Evolutionary conservation across 805 yeast species (phyloP), one percentile per base, ranked within the genome.

Genomic region (Hanseniaspora taiwanica): DNA sequence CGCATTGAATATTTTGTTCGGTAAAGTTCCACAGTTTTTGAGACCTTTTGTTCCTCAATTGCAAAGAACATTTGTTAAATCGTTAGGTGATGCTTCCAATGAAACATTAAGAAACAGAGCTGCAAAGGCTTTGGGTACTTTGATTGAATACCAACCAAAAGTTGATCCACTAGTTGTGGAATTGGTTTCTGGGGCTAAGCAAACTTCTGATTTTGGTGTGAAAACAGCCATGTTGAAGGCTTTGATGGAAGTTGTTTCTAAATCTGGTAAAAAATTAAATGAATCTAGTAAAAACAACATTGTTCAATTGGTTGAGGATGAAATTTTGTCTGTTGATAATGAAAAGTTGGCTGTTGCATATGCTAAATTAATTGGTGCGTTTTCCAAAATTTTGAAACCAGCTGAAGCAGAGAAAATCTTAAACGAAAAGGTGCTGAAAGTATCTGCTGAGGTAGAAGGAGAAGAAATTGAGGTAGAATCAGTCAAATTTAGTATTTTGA

Each of bases 11-110:
- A 73, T 73, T 47, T 65, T 93, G 54, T 76, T 91, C 52, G 63
- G 64, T 19, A 82, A 85, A 65, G 81, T 89, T 50, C 96, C 98
- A 2, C 84, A 81, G 55, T 83, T 84, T 58, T 69, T 91, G 59
- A 75, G 89, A 54, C 98, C 99, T 13, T 91, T 91, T 59, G 76
- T 91, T 60, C 99, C 99, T 7, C 99, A 91, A 65, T 70, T 91
- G 49, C 98, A 91, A 64, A 74, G 99, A 57, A 91, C 98, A 1
- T 91, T 91, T 64, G 94, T 89, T 33, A 81, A 93, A 56, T 82
- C 95, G 2, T 66, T 91, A 48, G 72, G 84, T 39, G 98, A 91
- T 62, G 67, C 81, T 2, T 53, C 72, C 2, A 81, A 78, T 51
- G 93, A 81, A 38, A 61, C 71, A 7, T 66, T 91, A 52, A 72